These are phyloP conservation scores for Arabidopsis suecica DNA, from an alignment of 345 rosid species.

Conservation along the genomic window DNA sequence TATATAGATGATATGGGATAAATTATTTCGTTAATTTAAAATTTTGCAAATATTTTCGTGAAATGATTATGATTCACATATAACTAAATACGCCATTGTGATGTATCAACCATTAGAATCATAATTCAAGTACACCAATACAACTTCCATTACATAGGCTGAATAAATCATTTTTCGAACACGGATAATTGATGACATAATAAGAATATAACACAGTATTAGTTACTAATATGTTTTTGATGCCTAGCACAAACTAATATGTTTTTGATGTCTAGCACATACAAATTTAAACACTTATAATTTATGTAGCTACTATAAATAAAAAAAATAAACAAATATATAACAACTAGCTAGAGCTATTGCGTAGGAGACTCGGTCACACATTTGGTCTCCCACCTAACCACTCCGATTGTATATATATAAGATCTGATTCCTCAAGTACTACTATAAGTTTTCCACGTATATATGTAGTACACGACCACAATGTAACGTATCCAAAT, in stretches of 20 bases:
- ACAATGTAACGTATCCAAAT: slow-evolving; percentile 28
- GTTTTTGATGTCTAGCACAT: background rate
- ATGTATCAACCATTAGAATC: background rate
- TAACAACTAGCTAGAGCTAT: background rate
- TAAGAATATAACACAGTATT: background rate
- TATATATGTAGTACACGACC: slow-evolving; percentile 29
- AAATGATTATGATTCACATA: background rate
- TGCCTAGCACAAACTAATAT: no score
- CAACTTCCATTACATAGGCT: background rate
- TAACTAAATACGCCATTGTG: background rate
- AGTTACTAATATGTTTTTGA: background rate
- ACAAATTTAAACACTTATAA: background rate
- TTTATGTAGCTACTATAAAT: background rate
- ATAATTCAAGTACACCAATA: background rate
- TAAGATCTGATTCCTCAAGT: slow-evolving; percentile 23
- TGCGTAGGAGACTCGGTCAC: background rate
- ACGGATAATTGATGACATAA: background rate
- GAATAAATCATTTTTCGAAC: background rate
- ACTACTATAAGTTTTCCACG: slow-evolving; percentile 18
- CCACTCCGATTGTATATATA: slow-evolving; percentile 32
- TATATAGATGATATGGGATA: no score
- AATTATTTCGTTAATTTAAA: background rate
- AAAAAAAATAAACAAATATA: background rate
- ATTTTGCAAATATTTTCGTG: background rate
- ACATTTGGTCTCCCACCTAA: slow-evolving; percentile 32